phyloP scores from a whole-genome alignment of 768 basidiomycete genomes.

The Rhodocollybia butyracea region DNA sequence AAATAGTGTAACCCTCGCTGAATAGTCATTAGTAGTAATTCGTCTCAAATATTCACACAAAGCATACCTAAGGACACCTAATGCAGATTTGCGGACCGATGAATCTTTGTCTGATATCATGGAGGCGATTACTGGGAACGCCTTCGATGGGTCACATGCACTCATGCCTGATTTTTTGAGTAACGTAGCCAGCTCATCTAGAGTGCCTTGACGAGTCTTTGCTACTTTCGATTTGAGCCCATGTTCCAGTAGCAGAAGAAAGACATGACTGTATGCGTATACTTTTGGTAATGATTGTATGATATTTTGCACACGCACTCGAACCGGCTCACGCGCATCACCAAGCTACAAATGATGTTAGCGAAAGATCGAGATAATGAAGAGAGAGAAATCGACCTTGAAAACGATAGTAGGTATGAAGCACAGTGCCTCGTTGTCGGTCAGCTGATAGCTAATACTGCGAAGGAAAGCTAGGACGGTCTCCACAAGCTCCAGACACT shows the following conservation, averaged over 20 bases:
- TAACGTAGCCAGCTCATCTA: conserved; percentile 78
- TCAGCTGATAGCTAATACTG: conserved; percentile 68
- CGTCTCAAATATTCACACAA: conserved; percentile 4
- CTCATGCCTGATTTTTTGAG: conserved; percentile 80
- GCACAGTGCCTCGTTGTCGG: conserved; percentile 82
- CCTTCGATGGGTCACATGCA: conserved; percentile 77
- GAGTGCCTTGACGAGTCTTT: conserved; percentile 82
- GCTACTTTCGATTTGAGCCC: conserved; percentile 89
- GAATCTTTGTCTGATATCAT: conserved; percentile 91
- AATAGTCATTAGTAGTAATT: conserved; percentile 13
- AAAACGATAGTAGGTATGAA: conserved; percentile 87
- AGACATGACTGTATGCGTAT: conserved; percentile 90
- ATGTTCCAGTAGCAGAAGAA: conserved; percentile 83
- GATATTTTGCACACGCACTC: conserved; percentile 76
- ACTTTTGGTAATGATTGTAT: conserved; percentile 84
- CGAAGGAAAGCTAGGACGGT: conserved; percentile 75
- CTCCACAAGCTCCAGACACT: conserved; percentile 86
- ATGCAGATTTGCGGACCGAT: conserved; percentile 81
- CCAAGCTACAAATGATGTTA: conserved; percentile 62
- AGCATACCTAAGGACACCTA: conserved; percentile 76
- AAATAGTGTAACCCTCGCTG: conserved; percentile 78
- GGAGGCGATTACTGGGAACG: conserved; percentile 71
- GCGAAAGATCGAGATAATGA: neutral
- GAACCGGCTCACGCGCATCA: conserved; percentile 82
- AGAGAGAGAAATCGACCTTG: conserved; percentile 54